phyloP scores from a whole-genome alignment of 2,329 filamentous ascomycete genomes.

The Exophiala alcalophila region DNA sequence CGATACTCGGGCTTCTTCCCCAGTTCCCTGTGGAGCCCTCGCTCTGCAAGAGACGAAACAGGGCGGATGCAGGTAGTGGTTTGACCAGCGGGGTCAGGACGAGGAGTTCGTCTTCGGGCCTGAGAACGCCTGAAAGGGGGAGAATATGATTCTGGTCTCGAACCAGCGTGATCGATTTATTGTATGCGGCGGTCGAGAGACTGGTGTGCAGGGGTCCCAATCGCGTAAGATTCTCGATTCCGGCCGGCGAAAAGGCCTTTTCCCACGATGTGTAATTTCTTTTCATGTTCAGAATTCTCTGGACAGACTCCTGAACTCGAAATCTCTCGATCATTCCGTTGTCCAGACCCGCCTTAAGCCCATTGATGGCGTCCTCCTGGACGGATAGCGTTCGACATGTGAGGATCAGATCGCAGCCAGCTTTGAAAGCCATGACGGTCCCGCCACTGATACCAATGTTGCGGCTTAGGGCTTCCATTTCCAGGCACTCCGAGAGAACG shows the following conservation, averaged over 20 bases:
- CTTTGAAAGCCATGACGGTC: slow-evolving; percentile 95
- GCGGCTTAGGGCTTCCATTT: slow-evolving; percentile 93
- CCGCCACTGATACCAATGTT: slow-evolving; percentile 97
- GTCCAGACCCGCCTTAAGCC: slow-evolving; percentile 82
- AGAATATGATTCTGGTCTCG: slow-evolving; percentile 82
- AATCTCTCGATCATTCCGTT: slow-evolving; percentile 83
- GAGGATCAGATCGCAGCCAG: slow-evolving; percentile 87
- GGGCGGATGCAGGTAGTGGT: slow-evolving; percentile 82
- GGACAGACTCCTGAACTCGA: slow-evolving; percentile 75
- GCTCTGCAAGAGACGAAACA: slow-evolving; percentile 60
- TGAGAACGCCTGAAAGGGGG: slow-evolving; percentile 76
- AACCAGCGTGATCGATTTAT: slow-evolving; percentile 88
- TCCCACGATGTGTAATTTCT: slow-evolving; percentile 84
- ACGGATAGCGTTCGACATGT: slow-evolving; percentile 84
- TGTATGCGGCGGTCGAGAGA: slow-evolving; percentile 82
- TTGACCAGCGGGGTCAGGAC: slow-evolving; percentile 87
- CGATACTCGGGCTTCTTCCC: slow-evolving; percentile 47
- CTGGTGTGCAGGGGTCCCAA: slow-evolving; percentile 79
- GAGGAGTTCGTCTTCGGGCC: slow-evolving; percentile 82
- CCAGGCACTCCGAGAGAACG: slow-evolving; percentile 89
- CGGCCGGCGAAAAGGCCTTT: slow-evolving; percentile 82
- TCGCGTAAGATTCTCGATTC: slow-evolving; percentile 70
- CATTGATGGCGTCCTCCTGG: slow-evolving; percentile 87
- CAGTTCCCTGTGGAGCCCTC: slow-evolving; percentile 35
- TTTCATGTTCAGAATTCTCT: slow-evolving; percentile 77